Percentiles rank a stretch among this genome's conserved stretches.
phyloP scores from a whole-genome alignment of 2,329 filamentous ascomycete genomes.

The Fusarium subtropicale region DNA sequence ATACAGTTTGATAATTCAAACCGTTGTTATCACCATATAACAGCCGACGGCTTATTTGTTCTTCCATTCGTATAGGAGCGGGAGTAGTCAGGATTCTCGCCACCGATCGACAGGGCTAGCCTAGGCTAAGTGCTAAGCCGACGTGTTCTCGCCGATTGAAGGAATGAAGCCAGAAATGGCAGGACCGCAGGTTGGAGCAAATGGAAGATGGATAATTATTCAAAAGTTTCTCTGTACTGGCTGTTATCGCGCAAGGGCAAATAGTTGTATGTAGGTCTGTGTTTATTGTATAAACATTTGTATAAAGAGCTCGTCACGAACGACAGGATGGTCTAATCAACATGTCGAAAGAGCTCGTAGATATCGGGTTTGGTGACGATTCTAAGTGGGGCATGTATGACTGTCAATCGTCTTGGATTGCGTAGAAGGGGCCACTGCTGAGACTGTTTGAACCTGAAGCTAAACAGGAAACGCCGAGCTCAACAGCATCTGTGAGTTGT shows the following conservation, averaged over 20 bases:
- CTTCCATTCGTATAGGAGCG: background rate
- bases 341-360: background rate
- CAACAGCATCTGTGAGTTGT: slow-evolving; percentile 6
- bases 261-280: background rate
- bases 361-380: slow-evolving; percentile 31
- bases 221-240: background rate
- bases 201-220: slow-evolving; percentile 1
- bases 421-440: slow-evolving; percentile 16
- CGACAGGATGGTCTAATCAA: background rate
- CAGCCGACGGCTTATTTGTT: background rate
- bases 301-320: background rate
- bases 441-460: slow-evolving; percentile 24
- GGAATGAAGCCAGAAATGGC: slow-evolving; percentile 20
- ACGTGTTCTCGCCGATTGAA: slow-evolving; percentile 12
- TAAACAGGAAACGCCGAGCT: slow-evolving; percentile 30
- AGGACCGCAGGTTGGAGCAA: slow-evolving; percentile 9
- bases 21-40: slow-evolving; percentile 1
- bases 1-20: background rate
- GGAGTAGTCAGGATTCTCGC: slow-evolving; percentile 18
- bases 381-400: slow-evolving; percentile 27
- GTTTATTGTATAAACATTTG: background rate
- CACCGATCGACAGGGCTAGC: slow-evolving; percentile 44
- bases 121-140: slow-evolving; percentile 27
- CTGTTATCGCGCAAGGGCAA: background rate
- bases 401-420: slow-evolving; percentile 21